Base-by-base conservation (phyloP, 2,329 filamentous ascomycete species). In the Penicillium sp. region DNA sequence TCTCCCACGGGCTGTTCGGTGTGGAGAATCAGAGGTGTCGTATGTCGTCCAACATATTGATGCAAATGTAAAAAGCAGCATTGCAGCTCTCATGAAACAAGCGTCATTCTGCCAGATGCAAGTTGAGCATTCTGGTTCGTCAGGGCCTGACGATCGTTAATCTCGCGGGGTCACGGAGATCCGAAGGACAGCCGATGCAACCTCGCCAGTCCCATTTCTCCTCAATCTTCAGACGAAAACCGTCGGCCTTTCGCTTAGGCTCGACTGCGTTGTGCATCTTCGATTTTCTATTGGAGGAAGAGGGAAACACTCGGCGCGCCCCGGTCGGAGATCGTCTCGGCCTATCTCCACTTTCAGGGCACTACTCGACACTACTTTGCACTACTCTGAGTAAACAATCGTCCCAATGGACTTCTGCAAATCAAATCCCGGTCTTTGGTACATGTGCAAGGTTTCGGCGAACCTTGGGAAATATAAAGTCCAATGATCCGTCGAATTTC, bases 381-480 rank as follows among this genome's bases (percentile, higher is more conserved):
- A 42, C 27, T 36, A 31, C 43, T 34, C 43, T 31, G 18, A 18
- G 16, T 39, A 38, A 39, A 47, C 22, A 18, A 45, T 38, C 39
- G 32, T 27, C 22, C 32, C 4, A 34, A 21, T 18, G 55, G 56
- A 52, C 60, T 27, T 27, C 40, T 60, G 61, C 49, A 64, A 57
- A 45, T 21, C 61, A 62, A 71, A 71, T 71, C 66, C 68, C 59
- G 54, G 32, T 24, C 10, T 49, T 49, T 61, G 58, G 53, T 32
- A 52, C 69, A 70, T 71, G 68, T 66, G 68, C 58, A 49, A 52
- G 55, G 24, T 48, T 34, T 27, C 54, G 63, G 60, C 21, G 57
- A 36, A 54, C 52, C 18, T 50, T 34, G 31, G 4, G 34, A 36
- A 36, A 4, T 49, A 47, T 38, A 38, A 21, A n/a, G 16, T 5